A percentile compares a stretch with the other conserved stretches of the same genome.
phyloP scores from a whole-genome alignment of 148 eudicot genomes.

The Salicornia ramosissima region DNA sequence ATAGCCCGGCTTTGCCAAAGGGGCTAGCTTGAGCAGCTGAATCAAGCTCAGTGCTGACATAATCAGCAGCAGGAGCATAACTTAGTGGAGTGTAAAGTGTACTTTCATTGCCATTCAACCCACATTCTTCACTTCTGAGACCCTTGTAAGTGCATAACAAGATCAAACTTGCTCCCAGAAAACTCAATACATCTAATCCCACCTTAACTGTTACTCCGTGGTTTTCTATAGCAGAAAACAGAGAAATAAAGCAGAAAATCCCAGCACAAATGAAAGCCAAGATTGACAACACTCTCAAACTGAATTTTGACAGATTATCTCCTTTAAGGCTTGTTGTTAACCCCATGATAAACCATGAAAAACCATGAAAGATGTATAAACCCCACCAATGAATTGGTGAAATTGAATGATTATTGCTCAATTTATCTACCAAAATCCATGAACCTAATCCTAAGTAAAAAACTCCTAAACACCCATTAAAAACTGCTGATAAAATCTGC shows the following conservation, averaged over 20 bases:
- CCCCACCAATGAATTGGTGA: conserved; percentile 61
- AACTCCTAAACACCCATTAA: conserved; percentile 50
- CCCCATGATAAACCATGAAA: conserved; percentile 49
- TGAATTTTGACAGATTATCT: conserved; percentile 21
- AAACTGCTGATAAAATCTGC: conserved; percentile 45
- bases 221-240: conserved; percentile 27
- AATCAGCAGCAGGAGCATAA: conserved; percentile 15
- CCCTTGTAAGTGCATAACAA: conserved; percentile 53
- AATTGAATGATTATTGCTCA: conserved; percentile 27
- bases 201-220: conserved; percentile 37
- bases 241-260: conserved; percentile 29
- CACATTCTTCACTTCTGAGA: conserved; percentile 31
- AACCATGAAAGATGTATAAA: conserved; percentile 44
- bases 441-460: conserved; percentile 19
- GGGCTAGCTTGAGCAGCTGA: conserved; percentile 30
- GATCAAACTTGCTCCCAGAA: conserved; percentile 54
- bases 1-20: conserved; percentile 51
- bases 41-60: conserved; percentile 22
- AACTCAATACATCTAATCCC: conserved; percentile 43
- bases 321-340: conserved; percentile 49
- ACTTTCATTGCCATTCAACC: conserved; percentile 14
- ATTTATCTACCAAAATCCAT: conserved; percentile 30
- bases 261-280: conserved; percentile 25
- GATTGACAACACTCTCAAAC: conserved; percentile 41
- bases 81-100: conserved; percentile 45